Conservation (phyloP, 495 filamentous ascomycete genomes). For the Tuber melanosporum region DNA sequence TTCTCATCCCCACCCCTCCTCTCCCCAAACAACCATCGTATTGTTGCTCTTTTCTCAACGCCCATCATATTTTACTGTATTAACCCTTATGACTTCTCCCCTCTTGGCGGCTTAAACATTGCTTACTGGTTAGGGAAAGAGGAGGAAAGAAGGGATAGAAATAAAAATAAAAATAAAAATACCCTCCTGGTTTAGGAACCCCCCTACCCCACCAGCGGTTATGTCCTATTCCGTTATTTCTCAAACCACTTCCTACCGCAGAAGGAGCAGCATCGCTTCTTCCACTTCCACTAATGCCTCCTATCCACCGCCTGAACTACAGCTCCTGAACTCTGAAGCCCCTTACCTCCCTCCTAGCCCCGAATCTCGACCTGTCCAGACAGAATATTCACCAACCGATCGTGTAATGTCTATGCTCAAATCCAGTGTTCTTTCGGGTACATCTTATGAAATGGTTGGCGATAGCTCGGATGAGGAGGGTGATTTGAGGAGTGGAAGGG, state of each 20-base stretch:
- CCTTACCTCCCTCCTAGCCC: conserved; percentile 1
- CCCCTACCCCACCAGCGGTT: neutral
- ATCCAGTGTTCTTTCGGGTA: conserved; percentile 24
- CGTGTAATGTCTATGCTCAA: conserved; percentile 15
- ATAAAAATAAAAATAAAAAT: neutral
- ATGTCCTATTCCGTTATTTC: conserved; percentile 33
- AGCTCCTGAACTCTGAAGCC: conserved; percentile 24
- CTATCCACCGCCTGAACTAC: conserved; percentile 18
- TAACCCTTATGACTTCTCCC: neutral
- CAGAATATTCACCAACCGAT: conserved; percentile 9
- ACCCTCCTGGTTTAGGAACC: neutral
- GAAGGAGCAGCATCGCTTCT: conserved; percentile 17
- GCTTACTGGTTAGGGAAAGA: neutral
- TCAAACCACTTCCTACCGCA: conserved; percentile 13
- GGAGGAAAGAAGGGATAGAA: neutral
- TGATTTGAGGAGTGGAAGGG: neutral
- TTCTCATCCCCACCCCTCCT: neutral
- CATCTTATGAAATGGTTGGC: conserved; percentile 35
- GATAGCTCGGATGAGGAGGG: conserved; percentile 24
- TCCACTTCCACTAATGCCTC: conserved; percentile 10
- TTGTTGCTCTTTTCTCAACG: neutral
- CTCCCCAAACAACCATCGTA: neutral
- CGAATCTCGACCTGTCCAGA: conserved; percentile 10
- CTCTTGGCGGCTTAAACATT: neutral
- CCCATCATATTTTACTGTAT: neutral